Conservation (phyloP, 2,329 filamentous ascomycete genomes). For the Anthostomella pinea region DNA sequence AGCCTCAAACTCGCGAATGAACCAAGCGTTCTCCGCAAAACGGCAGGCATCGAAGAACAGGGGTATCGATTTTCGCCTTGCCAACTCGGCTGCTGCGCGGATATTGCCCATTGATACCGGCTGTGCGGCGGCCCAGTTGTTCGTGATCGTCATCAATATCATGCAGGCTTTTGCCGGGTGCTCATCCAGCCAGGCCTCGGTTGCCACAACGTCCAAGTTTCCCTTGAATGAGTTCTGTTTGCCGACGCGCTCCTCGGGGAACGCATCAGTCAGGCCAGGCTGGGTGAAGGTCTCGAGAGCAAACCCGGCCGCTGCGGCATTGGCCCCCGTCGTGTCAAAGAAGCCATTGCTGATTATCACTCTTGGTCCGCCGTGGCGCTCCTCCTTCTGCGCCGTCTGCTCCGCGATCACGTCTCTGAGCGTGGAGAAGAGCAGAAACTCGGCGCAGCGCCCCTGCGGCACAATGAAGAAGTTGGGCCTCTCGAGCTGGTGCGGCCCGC, state of each 20-base stretch:
- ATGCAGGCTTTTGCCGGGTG: conserved; percentile 9
- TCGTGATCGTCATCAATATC: conserved; percentile 25
- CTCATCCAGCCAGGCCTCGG: conserved; percentile 11
- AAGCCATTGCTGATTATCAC: conserved; percentile 22
- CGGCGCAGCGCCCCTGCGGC: conserved; percentile 24
- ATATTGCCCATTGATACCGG: conserved; percentile 27
- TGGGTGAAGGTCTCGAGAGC: conserved; percentile 18
- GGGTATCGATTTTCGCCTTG: conserved; percentile 14
- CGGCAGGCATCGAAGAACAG: conserved; percentile 25
- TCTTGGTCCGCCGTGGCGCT: not conserved
- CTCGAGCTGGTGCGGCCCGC: conserved; percentile 17
- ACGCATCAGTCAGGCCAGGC: conserved; percentile 12
- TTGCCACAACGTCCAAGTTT: conserved; percentile 15
- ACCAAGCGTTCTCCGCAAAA: conserved; percentile 25
- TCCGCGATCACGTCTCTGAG: conserved; percentile 9
- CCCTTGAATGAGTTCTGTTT: conserved; percentile 18
- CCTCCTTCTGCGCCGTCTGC: not conserved
- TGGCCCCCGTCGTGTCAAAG: conserved; percentile 23
- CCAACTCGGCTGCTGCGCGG: conserved; percentile 10
- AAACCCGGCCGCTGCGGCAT: conserved; percentile 17
- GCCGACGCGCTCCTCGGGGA: conserved; percentile 13
- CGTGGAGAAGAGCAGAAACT: conserved; percentile 20
- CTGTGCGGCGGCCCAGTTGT: conserved; percentile 24
- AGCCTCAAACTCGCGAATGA: conserved; percentile 21
- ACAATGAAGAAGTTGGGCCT: conserved; percentile 23